Conservation (phyloP, 2,329 filamentous ascomycete genomes). For the Lasiodiplodia hormozganensis region DNA sequence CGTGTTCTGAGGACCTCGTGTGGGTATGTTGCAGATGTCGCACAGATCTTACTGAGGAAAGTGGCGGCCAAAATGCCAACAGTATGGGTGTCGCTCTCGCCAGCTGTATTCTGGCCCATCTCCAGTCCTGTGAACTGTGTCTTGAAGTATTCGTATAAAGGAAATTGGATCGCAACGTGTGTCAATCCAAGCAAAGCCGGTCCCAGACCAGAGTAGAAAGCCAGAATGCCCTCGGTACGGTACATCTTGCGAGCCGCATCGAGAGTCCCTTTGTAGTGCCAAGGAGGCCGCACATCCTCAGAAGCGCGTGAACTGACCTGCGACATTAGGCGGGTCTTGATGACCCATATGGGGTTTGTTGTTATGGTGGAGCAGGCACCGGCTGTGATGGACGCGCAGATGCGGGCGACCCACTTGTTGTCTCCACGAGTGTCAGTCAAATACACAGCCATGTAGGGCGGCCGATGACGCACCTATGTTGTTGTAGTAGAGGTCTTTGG, state of each 20-base stretch:
- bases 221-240: slow-evolving; percentile 80
- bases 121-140: slow-evolving; percentile 86
- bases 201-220: slow-evolving; percentile 94
- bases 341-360: slow-evolving; percentile 99
- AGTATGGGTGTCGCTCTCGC: slow-evolving; percentile 73
- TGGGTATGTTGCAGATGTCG: slow-evolving; percentile 93
- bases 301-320: slow-evolving; percentile 71
- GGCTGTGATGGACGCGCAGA: slow-evolving; percentile 88
- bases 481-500: slow-evolving; percentile 75
- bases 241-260: slow-evolving; percentile 98
- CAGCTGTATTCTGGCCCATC: slow-evolving; percentile 74
- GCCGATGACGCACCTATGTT: slow-evolving; percentile 57
- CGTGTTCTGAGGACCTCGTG: slow-evolving; percentile 95
- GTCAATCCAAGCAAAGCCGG: slow-evolving; percentile 90
- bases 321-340: slow-evolving; percentile 98
- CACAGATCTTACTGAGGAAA: slow-evolving; percentile 91
- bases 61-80: slow-evolving; percentile 85
- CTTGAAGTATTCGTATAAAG: slow-evolving; percentile 93
- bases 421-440: slow-evolving; percentile 54
- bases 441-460: slow-evolving; percentile 50
- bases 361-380: slow-evolving; percentile 91
- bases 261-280: slow-evolving; percentile 88
- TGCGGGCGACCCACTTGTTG: slow-evolving; percentile 78
- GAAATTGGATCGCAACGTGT: slow-evolving; percentile 97
- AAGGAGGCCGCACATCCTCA: slow-evolving; percentile 69